Conservation (phyloP, 139 green algal genomes). For the Diplosphaera chodatii region DNA sequence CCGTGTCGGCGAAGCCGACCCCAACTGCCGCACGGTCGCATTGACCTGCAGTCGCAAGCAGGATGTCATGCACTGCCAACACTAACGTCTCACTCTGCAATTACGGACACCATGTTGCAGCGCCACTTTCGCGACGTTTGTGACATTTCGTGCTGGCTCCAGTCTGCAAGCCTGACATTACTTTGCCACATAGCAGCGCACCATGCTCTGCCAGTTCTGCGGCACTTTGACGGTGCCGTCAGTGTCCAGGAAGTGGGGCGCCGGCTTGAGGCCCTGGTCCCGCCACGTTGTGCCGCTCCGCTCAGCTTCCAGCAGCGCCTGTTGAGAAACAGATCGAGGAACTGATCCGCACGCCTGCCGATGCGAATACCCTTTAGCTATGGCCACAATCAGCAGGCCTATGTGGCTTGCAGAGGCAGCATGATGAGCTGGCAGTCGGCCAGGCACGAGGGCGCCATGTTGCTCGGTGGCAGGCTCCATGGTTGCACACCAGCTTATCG, state of each 20-base stretch:
- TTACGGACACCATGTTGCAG: no score
- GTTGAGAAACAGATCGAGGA: constrained; percentile 24
- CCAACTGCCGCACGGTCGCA: not conserved
- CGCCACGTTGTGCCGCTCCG: constrained; percentile 39
- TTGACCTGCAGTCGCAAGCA: not conserved
- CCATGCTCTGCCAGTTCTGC: constrained; percentile 23
- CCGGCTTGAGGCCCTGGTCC: constrained; percentile 37
- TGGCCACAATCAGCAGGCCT: no score
- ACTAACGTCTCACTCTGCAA: no score
- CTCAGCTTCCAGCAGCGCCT: constrained; percentile 63
- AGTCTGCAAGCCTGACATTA: no score
- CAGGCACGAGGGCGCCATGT: no score
- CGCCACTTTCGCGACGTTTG: no score
- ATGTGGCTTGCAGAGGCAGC: no score
- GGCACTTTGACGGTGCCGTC: constrained; percentile 56
- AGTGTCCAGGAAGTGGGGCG: constrained; percentile 52
- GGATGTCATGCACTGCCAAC: no score
- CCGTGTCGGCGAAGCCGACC: not conserved
- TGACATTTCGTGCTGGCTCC: not conserved
- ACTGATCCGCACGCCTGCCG: no score
- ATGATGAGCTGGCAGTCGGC: no score
- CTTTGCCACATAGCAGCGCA: constrained; percentile 8
- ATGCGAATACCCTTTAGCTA: no score
- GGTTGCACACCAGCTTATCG: constrained; percentile 40
- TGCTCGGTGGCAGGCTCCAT: no score